Evolutionary conservation across 306 rosid species (phyloP).

Genomic region (Lablab purpureus): DNA sequence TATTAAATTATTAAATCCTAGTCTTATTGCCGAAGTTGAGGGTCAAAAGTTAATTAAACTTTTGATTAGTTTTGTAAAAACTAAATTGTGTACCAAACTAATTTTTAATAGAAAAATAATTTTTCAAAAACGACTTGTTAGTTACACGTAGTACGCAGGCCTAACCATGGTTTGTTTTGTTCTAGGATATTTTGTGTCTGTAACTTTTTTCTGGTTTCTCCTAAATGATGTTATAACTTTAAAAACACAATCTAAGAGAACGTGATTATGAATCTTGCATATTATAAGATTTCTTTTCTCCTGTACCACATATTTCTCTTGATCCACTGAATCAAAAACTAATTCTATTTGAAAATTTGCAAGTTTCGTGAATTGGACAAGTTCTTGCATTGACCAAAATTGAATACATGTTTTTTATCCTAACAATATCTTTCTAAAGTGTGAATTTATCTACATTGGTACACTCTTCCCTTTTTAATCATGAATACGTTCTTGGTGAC

Average conservation of each 20-base stretch:
- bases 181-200: not conserved
- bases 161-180: not conserved
- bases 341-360: too few relatives aligned
- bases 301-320: too few relatives aligned
- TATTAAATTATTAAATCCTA: conserved; percentile 10
- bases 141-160: not conserved
- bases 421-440: too few relatives aligned
- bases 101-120: not conserved
- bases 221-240: not conserved
- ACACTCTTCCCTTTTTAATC: too few relatives aligned
- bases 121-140: not conserved
- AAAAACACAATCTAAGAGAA: not conserved
- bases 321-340: too few relatives aligned
- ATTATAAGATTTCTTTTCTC: too few relatives aligned
- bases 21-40: not conserved
- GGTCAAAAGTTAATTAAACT: conserved; percentile 30
- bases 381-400: too few relatives aligned
- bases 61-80: not conserved
- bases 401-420: too few relatives aligned
- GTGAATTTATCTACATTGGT: too few relatives aligned
- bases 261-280: too few relatives aligned
- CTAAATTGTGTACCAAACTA: not conserved
- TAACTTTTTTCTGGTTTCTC: not conserved
- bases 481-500: too few relatives aligned
- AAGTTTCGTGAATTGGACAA: too few relatives aligned